phyloP scores from a whole-genome alignment of 345 rosid species.

The Reutealis trisperma region DNA sequence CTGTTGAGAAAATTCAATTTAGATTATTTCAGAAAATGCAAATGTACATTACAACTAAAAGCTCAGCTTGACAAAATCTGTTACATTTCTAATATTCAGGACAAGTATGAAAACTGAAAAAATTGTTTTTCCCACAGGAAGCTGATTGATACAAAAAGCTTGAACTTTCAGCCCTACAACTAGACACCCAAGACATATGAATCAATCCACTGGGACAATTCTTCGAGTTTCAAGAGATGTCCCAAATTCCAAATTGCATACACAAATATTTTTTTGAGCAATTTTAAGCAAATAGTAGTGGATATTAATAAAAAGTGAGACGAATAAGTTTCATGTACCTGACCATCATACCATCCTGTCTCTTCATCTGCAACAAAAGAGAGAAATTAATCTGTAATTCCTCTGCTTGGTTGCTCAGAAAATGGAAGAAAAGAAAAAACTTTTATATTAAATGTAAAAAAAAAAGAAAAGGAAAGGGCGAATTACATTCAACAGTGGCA shows the following conservation, averaged over 20 bases:
- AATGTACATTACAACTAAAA: background rate
- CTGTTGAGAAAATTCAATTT: constrained; percentile 34
- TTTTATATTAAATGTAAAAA: background rate
- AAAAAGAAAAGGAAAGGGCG: no score
- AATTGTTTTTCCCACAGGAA: background rate
- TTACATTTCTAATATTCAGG: background rate
- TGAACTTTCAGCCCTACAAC: background rate
- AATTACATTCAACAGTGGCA: constrained; percentile 88
- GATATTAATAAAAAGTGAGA: background rate
- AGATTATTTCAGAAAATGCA: background rate
- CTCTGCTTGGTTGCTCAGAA: background rate
- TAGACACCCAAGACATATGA: background rate
- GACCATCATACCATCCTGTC: constrained; percentile 98
- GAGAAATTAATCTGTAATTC: background rate
- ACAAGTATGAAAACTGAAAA: background rate
- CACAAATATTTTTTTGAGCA: background rate
- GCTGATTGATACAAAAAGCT: background rate
- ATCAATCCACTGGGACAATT: background rate
- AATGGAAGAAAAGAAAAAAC: background rate
- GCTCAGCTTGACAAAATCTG: background rate
- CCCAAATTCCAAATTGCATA: background rate
- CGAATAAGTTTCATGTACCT: constrained; percentile 42
- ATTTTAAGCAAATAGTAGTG: background rate
- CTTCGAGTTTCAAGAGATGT: background rate
- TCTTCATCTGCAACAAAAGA: constrained; percentile 73